Evolutionary conservation across 2,329 filamentous ascomycete genomes (phyloP).

Genomic region (Raffaelea arxii): DNA sequence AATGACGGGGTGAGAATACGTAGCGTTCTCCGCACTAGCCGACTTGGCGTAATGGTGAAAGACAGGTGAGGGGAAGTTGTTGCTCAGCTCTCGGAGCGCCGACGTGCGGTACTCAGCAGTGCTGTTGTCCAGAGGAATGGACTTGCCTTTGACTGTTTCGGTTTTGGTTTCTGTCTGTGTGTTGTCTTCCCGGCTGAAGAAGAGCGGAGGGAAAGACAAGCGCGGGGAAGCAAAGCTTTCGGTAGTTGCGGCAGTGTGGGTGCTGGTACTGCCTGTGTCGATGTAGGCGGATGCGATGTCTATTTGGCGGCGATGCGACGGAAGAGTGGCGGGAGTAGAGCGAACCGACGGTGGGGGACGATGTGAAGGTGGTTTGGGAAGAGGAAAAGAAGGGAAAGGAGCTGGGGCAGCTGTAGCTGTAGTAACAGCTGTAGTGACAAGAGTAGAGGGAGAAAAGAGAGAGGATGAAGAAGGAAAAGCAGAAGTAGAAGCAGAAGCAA

Average conservation of each 20-base stretch:
- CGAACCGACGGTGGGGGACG: neutral
- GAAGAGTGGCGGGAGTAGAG: neutral
- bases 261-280: neutral
- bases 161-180: conserved; percentile 40
- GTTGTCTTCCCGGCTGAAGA: conserved; percentile 32
- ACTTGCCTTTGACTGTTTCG: conserved; percentile 42
- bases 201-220: conserved; percentile 38
- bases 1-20: conserved; percentile 56
- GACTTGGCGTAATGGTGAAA: conserved; percentile 46
- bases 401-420: neutral
- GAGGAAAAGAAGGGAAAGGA: neutral
- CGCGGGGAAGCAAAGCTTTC: conserved; percentile 27
- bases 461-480: neutral
- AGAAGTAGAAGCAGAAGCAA: neutral
- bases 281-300: neutral
- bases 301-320: neutral
- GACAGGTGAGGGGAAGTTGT: conserved; percentile 38
- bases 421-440: neutral
- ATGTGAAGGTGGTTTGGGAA: neutral
- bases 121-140: conserved; percentile 46
- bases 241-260: conserved; percentile 12
- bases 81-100: conserved; percentile 50
- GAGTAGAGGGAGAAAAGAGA: neutral
- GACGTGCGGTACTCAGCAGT: conserved; percentile 48
- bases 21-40: conserved; percentile 44